Base-by-base conservation (phyloP, 768 basidiomycete genomes). In the Termitomyces sp. region DNA sequence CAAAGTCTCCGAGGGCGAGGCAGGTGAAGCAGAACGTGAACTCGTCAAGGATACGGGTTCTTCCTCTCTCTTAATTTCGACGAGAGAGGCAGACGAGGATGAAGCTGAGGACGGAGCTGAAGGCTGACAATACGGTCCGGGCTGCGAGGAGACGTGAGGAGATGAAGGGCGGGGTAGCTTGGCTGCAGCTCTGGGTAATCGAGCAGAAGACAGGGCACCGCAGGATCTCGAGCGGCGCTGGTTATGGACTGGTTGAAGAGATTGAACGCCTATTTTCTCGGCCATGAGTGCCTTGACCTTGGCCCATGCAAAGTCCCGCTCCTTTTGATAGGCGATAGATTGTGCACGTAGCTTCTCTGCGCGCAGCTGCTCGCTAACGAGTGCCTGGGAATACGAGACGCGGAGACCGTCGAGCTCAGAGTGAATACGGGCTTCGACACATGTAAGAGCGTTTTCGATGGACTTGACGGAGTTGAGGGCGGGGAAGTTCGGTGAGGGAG, bases 291-390 rank as follows among this genome's bases (percentile, higher is more conserved):
- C 64, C 7, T 65, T 63, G 17, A 73, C 59, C 50, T 64, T 65
- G 47, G 70, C 72, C 57, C 70, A 61, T 12, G 70, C 73, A 9
- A 65, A 57, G 56, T 76, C 74, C 29, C 75, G 65, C 62, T 76
- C 74, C 44, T 59, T 59, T 58, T 68, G 67, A 38, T 74, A 60
- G 32, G 63, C 57, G n/a, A 68, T 41, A 38, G 73, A 75, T 4
- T 72, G 57, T 4, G 62, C 42, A 34, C 69, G 65, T 59, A 72
- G 68, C 53, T 64, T 60, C 56, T 69, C 68, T 45, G 63, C 63
- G 41, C 71, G 70, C 40, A 70, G 64, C 27, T 72, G 69, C 53
- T 75, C 73, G 23, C 65, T 60, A 17, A 64, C 52, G 9, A 75
- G 48, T 4, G 68, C 67, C 23, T 66, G 62, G 10, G 65, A 61